Conservation (phyloP, 768 basidiomycete species). For the Termitomyces sp. region DNA sequence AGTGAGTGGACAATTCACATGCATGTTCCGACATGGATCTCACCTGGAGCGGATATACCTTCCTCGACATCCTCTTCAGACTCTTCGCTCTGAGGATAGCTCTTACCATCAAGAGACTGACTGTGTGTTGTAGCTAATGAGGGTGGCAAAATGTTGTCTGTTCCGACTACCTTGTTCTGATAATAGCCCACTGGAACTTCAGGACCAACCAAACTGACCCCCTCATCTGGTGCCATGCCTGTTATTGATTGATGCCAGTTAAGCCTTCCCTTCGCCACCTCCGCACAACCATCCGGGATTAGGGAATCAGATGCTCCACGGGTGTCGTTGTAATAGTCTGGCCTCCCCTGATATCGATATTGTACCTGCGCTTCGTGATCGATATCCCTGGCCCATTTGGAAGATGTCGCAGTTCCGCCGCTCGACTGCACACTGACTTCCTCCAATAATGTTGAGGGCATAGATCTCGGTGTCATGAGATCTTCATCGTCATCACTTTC, state of each 20-base stretch:
- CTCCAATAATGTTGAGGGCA: not conserved
- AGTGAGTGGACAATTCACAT: not conserved
- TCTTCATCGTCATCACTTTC: not conserved
- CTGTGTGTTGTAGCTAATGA: not conserved
- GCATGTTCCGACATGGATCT: not conserved
- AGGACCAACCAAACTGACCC: not conserved
- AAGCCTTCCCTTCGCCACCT: not conserved
- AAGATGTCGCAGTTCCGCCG: not conserved
- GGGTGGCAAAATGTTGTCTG: not conserved
- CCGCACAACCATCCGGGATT: not conserved
- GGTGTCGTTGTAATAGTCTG: not conserved
- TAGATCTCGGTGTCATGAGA: not conserved
- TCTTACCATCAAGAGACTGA: not conserved
- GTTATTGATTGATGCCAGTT: not conserved
- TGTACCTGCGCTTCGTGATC: not conserved
- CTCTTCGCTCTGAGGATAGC: too few species aligned
- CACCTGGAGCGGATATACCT: not conserved
- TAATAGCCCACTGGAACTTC: not conserved
- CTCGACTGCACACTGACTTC: not conserved
- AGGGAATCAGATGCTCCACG: too few species aligned
- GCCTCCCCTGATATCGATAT: not conserved
- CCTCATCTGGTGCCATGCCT: not conserved
- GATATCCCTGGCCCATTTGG: not conserved
- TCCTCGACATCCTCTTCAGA: not conserved
- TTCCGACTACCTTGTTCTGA: not conserved